Conservation (phyloP, 1,284 basidiomycete genomes). For the Sporisorium exsertum region DNA sequence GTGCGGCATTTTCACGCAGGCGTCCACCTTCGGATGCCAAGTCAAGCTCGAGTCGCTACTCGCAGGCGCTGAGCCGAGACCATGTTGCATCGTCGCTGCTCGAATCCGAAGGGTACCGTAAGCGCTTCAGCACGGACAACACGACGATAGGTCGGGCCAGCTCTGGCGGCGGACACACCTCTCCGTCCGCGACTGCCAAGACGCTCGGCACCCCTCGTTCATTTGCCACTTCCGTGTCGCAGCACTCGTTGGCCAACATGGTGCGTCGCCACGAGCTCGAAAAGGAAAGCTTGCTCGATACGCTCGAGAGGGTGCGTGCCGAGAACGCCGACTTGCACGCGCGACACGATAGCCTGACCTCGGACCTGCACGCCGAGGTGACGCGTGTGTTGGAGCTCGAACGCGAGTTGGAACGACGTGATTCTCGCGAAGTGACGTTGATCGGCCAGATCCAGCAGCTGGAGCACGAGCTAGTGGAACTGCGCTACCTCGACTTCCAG, state of each 20-base stretch:
- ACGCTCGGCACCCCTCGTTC: slow-evolving; percentile 59
- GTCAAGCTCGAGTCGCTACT: slow-evolving; percentile 45
- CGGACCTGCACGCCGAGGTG: slow-evolving; percentile 60
- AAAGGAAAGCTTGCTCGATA: slow-evolving; percentile 58
- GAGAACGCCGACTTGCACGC: slow-evolving; percentile 44
- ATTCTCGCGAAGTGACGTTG: slow-evolving; percentile 42
- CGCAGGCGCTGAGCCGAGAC: slow-evolving; percentile 39
- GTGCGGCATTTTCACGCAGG: slow-evolving; percentile 9
- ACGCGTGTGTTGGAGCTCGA: slow-evolving; percentile 59
- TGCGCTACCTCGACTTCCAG: slow-evolving; percentile 37
- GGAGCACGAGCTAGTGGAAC: slow-evolving; percentile 44
- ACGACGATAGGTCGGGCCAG: slow-evolving; percentile 45
- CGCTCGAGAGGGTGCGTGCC: slow-evolving; percentile 47
- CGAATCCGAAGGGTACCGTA: slow-evolving; percentile 34
- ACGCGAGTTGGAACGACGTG: slow-evolving; percentile 52
- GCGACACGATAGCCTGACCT: slow-evolving; percentile 43
- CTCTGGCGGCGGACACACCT: slow-evolving; percentile 55
- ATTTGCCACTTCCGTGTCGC: slow-evolving; percentile 43
- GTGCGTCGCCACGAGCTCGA: slow-evolving; percentile 59
- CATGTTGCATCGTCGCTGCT: slow-evolving; percentile 29
- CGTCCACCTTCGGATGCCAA: slow-evolving; percentile 43
- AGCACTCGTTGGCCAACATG: slow-evolving; percentile 44
- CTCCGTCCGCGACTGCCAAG: slow-evolving; percentile 58
- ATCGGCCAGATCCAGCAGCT: slow-evolving; percentile 44
- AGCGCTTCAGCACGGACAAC: slow-evolving; percentile 49